These are phyloP conservation scores for Ochetophila trinervis DNA, from an alignment of 306 rosid species.

Conservation along the genomic window DNA sequence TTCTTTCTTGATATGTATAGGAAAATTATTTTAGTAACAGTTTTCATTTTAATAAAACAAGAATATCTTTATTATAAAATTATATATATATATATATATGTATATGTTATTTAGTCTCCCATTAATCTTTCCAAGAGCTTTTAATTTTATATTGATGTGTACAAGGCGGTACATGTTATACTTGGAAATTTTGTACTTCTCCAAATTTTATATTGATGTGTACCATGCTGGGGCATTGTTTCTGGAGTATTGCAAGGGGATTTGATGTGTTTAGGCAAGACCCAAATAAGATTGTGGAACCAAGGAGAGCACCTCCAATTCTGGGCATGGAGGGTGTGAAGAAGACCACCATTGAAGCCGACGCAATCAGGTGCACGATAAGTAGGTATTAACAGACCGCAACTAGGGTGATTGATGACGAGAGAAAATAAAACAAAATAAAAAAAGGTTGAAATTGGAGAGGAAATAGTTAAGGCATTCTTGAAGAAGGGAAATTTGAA, in stretches of 20 bases:
- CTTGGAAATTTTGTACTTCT: too few species aligned
- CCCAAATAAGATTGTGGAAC: constrained; percentile 83
- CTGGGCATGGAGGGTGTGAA: constrained; percentile 93
- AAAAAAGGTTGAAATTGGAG: constrained; percentile 49
- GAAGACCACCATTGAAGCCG: constrained; percentile 67
- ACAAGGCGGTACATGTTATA: too few species aligned
- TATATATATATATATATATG: too few species aligned
- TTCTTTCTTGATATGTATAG: too few species aligned
- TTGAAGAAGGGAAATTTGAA: constrained; percentile 55
- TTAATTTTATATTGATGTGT: too few species aligned
- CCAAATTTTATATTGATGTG: too few species aligned
- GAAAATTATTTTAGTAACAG: too few species aligned
- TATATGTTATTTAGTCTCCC: too few species aligned
- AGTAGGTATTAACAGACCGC: constrained; percentile 90
- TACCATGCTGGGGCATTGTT: constrained; percentile 77
- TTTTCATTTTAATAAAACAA: too few species aligned
- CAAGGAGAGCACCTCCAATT: constrained; percentile 68
- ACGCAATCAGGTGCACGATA: constrained; percentile 87
- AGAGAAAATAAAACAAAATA: too few species aligned
- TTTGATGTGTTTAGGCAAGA: constrained; percentile 53
- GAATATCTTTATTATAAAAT: too few species aligned
- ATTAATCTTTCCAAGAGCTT: too few species aligned
- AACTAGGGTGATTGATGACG: constrained; percentile 48
- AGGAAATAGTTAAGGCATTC: constrained; percentile 61
- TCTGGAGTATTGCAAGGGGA: constrained; percentile 76